A percentile compares a stretch with the other conserved stretches of the same genome.
These are phyloP conservation scores for Solanum sparsipilum DNA, from an alignment of 257 asterid species.

Conservation along the genomic window DNA sequence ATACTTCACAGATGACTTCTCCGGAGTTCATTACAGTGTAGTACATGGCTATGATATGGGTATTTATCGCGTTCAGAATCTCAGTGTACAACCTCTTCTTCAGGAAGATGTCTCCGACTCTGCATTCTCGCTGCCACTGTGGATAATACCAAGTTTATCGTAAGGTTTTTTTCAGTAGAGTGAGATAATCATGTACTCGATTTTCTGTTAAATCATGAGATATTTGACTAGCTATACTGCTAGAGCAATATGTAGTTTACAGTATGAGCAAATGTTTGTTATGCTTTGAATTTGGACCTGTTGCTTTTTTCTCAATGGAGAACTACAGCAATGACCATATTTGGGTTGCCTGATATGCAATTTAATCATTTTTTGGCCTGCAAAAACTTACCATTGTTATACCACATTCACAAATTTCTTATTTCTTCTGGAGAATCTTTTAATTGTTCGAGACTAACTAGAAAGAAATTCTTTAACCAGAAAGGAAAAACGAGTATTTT, in stretches of 20 bases:
- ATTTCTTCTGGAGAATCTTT: no score
- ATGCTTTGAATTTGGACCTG: background rate
- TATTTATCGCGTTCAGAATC: slow-evolving; percentile 3
- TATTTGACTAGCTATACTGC: background rate
- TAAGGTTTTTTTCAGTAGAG: background rate
- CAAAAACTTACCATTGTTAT: background rate
- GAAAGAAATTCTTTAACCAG: background rate
- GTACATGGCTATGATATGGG: slow-evolving; percentile 13
- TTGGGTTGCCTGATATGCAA: background rate
- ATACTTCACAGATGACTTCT: slow-evolving; percentile 21
- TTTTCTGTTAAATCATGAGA: background rate
- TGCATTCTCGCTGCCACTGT: slow-evolving; percentile 8
- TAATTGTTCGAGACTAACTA: background rate
- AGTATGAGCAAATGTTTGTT: background rate
- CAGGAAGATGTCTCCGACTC: background rate
- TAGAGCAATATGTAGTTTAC: background rate
- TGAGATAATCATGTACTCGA: background rate
- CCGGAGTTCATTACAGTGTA: background rate
- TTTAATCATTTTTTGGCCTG: background rate
- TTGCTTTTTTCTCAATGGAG: background rate
- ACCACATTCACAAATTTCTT: background rate
- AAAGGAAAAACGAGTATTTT: background rate
- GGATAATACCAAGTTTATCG: slow-evolving; percentile 15
- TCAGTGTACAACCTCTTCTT: slow-evolving; percentile 1
- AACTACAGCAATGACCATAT: background rate